Evolutionary conservation across 805 yeast genomes (phyloP).

Genomic region (Zygoascus biomembranicola): DNA sequence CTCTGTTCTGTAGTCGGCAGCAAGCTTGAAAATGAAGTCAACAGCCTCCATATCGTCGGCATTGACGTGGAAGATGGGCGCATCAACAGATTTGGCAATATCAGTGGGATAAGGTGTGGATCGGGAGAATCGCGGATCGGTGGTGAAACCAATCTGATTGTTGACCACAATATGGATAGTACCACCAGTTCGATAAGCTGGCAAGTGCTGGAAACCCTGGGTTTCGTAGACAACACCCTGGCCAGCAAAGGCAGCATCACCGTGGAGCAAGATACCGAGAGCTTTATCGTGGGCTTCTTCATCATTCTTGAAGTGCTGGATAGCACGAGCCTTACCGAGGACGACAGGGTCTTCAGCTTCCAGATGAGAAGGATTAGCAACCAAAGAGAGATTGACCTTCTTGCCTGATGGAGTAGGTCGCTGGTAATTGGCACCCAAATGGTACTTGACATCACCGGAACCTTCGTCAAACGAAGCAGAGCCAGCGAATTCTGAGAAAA

Average conservation of each 20-base stretch:
- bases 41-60: constrained; percentile 96
- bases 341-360: constrained; percentile 99
- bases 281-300: constrained; percentile 79
- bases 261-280: constrained; percentile 86
- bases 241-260: constrained; percentile 98
- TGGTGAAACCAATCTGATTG: constrained; percentile 99
- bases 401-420: constrained; percentile 99
- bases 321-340: constrained; percentile 94
- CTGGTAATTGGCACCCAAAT: constrained; percentile 97
- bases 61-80: constrained; percentile 98
- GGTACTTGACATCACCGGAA: constrained; percentile 98
- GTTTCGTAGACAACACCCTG: constrained; percentile 99
- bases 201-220: constrained; percentile 85
- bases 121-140: constrained; percentile 96
- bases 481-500: constrained; percentile 93
- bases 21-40: constrained; percentile 85
- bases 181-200: constrained; percentile 98
- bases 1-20: constrained; percentile 97
- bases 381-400: constrained; percentile 88
- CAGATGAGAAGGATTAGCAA: constrained; percentile 98
- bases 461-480: constrained; percentile 88
- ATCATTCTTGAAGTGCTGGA: constrained; percentile 85
- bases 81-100: constrained; percentile 91
- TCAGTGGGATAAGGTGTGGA: constrained; percentile 98
- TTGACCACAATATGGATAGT: constrained; percentile 92